Base-by-base conservation (phyloP, 495 filamentous ascomycete species). In the Pyrenula aspistea region DNA sequence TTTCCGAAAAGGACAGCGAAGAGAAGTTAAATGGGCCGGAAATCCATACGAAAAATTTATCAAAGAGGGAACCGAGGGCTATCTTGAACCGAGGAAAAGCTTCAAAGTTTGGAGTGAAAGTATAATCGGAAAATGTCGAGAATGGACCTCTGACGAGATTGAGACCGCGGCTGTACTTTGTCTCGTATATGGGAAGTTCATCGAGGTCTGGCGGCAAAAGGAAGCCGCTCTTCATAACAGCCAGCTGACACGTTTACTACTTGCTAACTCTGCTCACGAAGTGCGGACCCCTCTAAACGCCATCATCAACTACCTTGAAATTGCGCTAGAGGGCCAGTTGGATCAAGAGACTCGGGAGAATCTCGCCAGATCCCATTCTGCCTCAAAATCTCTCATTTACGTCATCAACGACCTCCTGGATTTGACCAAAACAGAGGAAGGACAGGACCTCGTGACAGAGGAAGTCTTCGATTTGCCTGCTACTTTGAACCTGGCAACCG, bases 331-430 rank as follows among this genome's bases (percentile, higher is more conserved):
- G 67, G 88, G 89, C 1, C 70, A 81, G 0, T 75, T 96, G 1
- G 91, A 96, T 62, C 67, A 76, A 10, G 91, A 96, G 59, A 95
- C 88, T 0, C 77, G 92, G 23, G 92, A 96, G 19, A 94, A 94
- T 60, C 74, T 97, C 24, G 81, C 86, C 8, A 86, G 80, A 56
- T 94, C 91, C 3, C 89, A 97, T 63, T 94, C 90, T 11, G 92
- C 92, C n/a, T 97, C 92, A 0, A 95, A 95, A 66, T 95, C 89
- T 0, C 72, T 96, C 12, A 92, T 97, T 15, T 95, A 93, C 68
- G 90, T 95, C 10, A 96, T 97, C 65, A 97, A 97, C 61, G 91
- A 97, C 65, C 77, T 97, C 0, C 77, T 97, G 1, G 92, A 97
- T 66, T 75, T 97, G 15, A 95, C 92, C 22, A 92, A 94, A 64